These are phyloP conservation scores for Psilocybe cyanescens DNA, from an alignment of 768 basidiomycete genomes.

Conservation along the genomic window DNA sequence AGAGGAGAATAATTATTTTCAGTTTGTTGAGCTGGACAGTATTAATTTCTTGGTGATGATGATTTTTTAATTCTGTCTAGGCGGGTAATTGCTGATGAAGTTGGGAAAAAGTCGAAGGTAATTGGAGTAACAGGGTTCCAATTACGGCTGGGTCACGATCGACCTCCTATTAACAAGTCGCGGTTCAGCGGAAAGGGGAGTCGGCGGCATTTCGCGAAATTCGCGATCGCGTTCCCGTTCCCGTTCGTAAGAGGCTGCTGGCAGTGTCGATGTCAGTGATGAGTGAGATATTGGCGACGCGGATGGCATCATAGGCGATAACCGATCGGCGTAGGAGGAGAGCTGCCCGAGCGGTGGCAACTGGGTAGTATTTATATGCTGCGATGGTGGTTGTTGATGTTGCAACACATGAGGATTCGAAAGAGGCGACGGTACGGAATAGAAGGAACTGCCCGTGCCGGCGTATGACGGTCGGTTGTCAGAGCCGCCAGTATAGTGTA, in stretches of 20 bases:
- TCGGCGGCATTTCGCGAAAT: conserved; percentile 40
- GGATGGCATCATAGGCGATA: conserved; percentile 36
- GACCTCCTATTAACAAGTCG: conserved; percentile 37
- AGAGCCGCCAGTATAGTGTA: conserved; percentile 52
- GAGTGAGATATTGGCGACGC: conserved; percentile 15
- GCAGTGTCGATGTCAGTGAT: conserved; percentile 16
- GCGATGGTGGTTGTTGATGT: conserved; percentile 23
- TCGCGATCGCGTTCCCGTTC: conserved; percentile 55
- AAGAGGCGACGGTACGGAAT: conserved; percentile 56
- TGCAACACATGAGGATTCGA: conserved; percentile 43
- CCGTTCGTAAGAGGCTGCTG: conserved; percentile 49
- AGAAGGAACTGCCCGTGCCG: conserved; percentile 41
- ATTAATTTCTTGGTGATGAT: not conserved
- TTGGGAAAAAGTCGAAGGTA: not conserved
- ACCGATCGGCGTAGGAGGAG: conserved; percentile 37
- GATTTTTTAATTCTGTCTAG: not conserved
- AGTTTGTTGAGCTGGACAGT: conserved; percentile 1
- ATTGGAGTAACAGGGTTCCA: not conserved
- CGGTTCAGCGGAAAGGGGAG: conserved; percentile 47
- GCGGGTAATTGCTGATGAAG: not conserved
- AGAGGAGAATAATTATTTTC: conserved; percentile 10
- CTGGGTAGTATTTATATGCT: conserved; percentile 31
- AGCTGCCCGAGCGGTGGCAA: conserved; percentile 39
- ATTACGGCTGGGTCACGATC: conserved; percentile 30
- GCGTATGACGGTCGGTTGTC: conserved; percentile 38